These are phyloP conservation scores for Paraconiothyrium brasiliense DNA, from an alignment of 2,329 filamentous ascomycete genomes.

Conservation along the genomic window DNA sequence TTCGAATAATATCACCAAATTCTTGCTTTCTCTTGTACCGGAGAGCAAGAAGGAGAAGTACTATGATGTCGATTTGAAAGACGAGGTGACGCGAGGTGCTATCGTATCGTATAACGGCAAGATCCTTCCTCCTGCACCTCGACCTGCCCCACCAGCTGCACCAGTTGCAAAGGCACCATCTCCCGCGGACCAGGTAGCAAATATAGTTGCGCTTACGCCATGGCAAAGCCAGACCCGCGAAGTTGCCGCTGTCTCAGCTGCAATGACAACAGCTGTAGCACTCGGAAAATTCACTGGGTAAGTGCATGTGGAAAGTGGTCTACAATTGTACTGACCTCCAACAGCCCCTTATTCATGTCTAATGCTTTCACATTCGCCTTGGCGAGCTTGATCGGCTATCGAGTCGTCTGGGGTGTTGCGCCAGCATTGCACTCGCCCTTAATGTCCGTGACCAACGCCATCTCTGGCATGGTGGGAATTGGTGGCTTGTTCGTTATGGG, in stretches of 20 bases:
- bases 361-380: conserved; percentile 87
- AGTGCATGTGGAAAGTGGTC: background rate
- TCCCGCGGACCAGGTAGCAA: conserved; percentile 56
- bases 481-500: conserved; percentile 90
- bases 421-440: conserved; percentile 87
- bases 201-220: conserved; percentile 75
- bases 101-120: conserved; percentile 84
- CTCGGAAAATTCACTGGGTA: conserved; percentile 79
- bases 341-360: conserved; percentile 79
- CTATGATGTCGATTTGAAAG: conserved; percentile 81
- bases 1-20: conserved; percentile 93
- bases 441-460: conserved; percentile 94
- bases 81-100: conserved; percentile 85
- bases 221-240: conserved; percentile 83
- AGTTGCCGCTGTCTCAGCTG: conserved; percentile 76
- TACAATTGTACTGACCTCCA: conserved; percentile 10
- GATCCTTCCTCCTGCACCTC: conserved; percentile 78
- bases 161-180: conserved; percentile 56
- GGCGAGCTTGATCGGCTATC: conserved; percentile 85
- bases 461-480: conserved; percentile 87
- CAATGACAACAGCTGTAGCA: conserved; percentile 78
- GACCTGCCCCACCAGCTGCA: conserved; percentile 69
- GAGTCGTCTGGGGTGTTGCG: conserved; percentile 85
- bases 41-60: conserved; percentile 79
- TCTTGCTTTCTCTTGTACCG: conserved; percentile 82